phyloP scores from a whole-genome alignment of 371 early-diverging fungal species.

The Mortierella sp. region DNA sequence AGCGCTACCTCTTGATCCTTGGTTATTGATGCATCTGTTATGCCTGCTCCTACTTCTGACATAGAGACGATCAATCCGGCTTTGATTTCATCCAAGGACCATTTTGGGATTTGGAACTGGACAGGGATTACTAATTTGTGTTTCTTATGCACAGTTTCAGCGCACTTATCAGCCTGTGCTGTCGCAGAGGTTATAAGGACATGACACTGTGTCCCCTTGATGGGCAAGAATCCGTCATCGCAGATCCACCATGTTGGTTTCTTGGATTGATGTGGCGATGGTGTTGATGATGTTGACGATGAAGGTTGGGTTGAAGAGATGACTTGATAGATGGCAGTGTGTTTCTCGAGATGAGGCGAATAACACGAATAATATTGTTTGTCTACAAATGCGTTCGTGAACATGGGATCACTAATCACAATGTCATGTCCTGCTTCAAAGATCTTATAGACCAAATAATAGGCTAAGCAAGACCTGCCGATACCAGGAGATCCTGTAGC shows the following conservation, averaged over 20 bases:
- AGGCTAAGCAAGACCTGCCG: constrained; percentile 45
- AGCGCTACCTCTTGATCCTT: constrained; percentile 29
- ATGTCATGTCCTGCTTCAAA: constrained; percentile 44
- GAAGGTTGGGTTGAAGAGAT: constrained; percentile 2
- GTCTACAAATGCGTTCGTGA: constrained; percentile 47
- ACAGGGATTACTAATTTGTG: constrained; percentile 17
- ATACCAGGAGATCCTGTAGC: constrained; percentile 34
- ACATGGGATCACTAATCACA: constrained; percentile 52
- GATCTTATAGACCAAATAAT: constrained; percentile 36
- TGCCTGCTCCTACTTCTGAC: constrained; percentile 2
- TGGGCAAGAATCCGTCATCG: constrained; percentile 48
- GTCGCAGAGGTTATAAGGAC: constrained; percentile 21
- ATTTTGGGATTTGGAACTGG: constrained; percentile 44
- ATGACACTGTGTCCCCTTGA: constrained; percentile 31
- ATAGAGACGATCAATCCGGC: constrained; percentile 31
- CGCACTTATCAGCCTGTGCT: constrained; percentile 11
- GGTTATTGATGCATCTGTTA: constrained; percentile 5
- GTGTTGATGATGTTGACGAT: neutral
- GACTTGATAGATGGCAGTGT: constrained; percentile 18
- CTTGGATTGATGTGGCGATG: neutral
- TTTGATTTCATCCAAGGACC: constrained; percentile 45
- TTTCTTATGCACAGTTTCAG: constrained; percentile 32
- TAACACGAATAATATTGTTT: constrained; percentile 36
- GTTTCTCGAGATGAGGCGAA: constrained; percentile 42
- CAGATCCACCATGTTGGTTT: constrained; percentile 51